Evolutionary conservation across 352 stramenopile species (phyloP).

Genomic region (Pythium rhizo-oryzae): DNA sequence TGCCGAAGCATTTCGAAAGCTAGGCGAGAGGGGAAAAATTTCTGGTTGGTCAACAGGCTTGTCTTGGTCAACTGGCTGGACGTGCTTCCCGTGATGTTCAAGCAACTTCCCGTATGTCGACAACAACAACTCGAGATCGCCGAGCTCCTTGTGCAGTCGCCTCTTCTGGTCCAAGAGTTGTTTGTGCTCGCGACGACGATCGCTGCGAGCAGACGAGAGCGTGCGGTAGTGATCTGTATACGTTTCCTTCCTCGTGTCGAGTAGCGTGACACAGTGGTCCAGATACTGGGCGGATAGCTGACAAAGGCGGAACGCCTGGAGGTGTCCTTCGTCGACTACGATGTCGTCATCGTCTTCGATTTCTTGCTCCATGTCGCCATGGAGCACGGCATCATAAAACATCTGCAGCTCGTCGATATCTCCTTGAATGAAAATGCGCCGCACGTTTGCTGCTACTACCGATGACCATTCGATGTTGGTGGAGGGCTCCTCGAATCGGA

Average conservation of each 20-base stretch:
- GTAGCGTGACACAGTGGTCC: conserved; percentile 51
- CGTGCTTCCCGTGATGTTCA: conserved; percentile 22
- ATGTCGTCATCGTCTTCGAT: conserved; percentile 53
- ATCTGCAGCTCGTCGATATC: conserved; percentile 54
- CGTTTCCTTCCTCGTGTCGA: conserved; percentile 38
- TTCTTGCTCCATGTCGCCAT: conserved; percentile 54
- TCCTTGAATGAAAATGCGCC: conserved; percentile 69
- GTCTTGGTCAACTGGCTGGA: neutral
- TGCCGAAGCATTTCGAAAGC: neutral
- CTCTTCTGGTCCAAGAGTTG: conserved; percentile 36
- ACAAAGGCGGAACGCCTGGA: conserved; percentile 51
- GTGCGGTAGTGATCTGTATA: conserved; percentile 47
- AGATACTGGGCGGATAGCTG: conserved; percentile 78
- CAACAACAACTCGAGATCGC: conserved; percentile 56
- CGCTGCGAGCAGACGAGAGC: conserved; percentile 25
- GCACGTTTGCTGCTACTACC: conserved; percentile 55
- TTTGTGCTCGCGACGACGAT: conserved; percentile 14
- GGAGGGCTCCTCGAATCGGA: conserved; percentile 55
- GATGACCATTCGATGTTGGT: conserved; percentile 58
- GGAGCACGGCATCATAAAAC: conserved; percentile 60
- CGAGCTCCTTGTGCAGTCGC: conserved; percentile 51
- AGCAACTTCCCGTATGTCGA: conserved; percentile 55
- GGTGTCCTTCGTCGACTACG: conserved; percentile 49
- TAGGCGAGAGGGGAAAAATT: neutral
- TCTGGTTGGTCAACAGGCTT: neutral